Conservation (phyloP, 2,329 filamentous ascomycete genomes). For the Orbilia ellipsospora region DNA sequence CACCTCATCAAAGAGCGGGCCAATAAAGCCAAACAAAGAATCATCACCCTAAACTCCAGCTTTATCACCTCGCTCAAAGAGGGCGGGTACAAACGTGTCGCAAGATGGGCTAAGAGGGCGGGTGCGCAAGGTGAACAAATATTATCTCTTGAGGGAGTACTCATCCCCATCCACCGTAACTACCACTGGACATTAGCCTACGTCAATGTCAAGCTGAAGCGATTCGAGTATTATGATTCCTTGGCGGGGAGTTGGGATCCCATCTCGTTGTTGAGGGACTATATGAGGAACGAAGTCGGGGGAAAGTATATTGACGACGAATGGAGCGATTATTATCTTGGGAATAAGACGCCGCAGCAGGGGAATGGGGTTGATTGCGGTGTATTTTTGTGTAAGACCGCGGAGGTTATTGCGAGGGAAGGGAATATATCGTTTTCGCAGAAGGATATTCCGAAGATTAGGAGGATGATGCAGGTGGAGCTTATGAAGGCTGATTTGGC, state of each 20-base stretch:
- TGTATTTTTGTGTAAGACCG: constrained; percentile 58
- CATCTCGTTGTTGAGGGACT: constrained; percentile 49
- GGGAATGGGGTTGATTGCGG: constrained; percentile 57
- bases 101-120: constrained; percentile 55
- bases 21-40: constrained; percentile 39
- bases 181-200: constrained; percentile 58
- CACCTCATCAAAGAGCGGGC: constrained; percentile 56
- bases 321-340: constrained; percentile 56
- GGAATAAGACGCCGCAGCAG: constrained; percentile 55
- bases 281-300: constrained; percentile 56
- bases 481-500: constrained; percentile 55
- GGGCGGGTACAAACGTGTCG: constrained; percentile 52
- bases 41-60: constrained; percentile 54
- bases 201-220: constrained; percentile 57
- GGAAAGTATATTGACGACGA: constrained; percentile 47
- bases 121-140: constrained; percentile 54
- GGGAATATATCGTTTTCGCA: constrained; percentile 54
- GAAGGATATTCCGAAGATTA: constrained; percentile 56
- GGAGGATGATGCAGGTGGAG: constrained; percentile 58
- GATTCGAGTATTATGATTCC: constrained; percentile 59
- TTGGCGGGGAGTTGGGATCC: constrained; percentile 56
- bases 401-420: constrained; percentile 57
- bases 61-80: constrained; percentile 53
- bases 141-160: constrained; percentile 55
- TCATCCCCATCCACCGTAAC: constrained; percentile 57